Percentiles rank a stretch among this genome's conserved stretches.
Evolutionary conservation across 345 rosid species (phyloP).

Genomic region (Populus simonii): DNA sequence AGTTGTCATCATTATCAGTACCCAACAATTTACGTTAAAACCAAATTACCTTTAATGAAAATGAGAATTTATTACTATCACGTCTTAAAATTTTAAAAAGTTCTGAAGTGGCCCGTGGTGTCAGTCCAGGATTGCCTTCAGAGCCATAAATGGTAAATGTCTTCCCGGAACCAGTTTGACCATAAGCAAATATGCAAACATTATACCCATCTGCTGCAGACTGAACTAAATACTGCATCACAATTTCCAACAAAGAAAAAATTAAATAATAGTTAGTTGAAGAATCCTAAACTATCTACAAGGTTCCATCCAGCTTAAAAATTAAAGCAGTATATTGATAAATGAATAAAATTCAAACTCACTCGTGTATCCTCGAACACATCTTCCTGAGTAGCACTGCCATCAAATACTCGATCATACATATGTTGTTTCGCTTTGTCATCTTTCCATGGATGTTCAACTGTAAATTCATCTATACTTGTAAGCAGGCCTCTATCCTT

Average conservation of each 20-base stretch:
- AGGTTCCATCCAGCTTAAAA: neutral
- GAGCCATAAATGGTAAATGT: conserved; percentile 94
- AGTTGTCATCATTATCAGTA: neutral
- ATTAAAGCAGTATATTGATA: neutral
- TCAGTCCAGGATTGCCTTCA: conserved; percentile 72
- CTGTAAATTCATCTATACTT: conserved; percentile 76
- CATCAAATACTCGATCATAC: conserved; percentile 93
- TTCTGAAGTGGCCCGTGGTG: conserved; percentile 85
- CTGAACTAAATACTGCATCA: conserved; percentile 78
- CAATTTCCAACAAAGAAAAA: conserved; percentile 7
- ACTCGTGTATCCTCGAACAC: conserved; percentile 91
- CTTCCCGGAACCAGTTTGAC: conserved; percentile 98
- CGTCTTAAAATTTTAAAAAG: conserved; percentile 73
- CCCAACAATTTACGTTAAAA: neutral
- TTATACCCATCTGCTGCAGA: conserved; percentile 96
- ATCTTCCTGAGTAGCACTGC: conserved; percentile 65
- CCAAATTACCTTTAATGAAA: conserved; percentile 69
- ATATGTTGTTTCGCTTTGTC: conserved; percentile 82
- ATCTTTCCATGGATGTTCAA: conserved; percentile 94
- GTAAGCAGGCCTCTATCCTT: conserved; percentile 45
- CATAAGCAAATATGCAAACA: conserved; percentile 95
- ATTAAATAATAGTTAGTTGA: neutral
- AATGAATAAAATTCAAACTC: conserved; percentile 17
- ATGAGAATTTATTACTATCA: conserved; percentile 74
- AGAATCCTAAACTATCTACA: neutral